phyloP scores from a whole-genome alignment of 768 basidiomycete genomes.

The Podaxis sp. region DNA sequence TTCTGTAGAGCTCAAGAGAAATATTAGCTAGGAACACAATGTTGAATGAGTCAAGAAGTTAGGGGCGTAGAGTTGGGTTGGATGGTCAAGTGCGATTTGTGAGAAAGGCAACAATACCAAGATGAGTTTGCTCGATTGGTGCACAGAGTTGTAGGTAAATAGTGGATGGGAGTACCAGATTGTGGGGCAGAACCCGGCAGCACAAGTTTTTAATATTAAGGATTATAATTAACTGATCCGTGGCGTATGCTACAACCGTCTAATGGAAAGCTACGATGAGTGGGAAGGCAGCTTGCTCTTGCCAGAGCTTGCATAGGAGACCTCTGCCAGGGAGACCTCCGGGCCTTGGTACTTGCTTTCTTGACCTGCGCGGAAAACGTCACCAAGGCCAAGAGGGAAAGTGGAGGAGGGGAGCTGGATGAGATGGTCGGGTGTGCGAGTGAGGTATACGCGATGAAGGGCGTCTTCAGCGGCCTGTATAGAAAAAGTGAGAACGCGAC shows the following conservation, averaged over 20 bases:
- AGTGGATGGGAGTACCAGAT: too few species aligned
- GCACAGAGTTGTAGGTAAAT: too few species aligned
- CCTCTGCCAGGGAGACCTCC: conserved; percentile 59
- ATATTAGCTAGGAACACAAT: too few species aligned
- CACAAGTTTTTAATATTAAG: neutral
- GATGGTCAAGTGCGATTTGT: too few species aligned
- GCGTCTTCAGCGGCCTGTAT: conserved; percentile 83
- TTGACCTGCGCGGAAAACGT: conserved; percentile 48
- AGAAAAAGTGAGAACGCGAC: neutral
- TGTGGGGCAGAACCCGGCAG: neutral
- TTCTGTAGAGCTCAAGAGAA: too few species aligned
- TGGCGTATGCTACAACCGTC: conserved; percentile 12
- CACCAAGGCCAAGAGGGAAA: conserved; percentile 56
- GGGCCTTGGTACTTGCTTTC: conserved; percentile 54
- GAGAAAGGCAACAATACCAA: too few species aligned
- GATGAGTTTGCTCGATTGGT: too few species aligned
- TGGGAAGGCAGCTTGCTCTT: conserved; percentile 35
- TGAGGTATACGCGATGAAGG: conserved; percentile 79
- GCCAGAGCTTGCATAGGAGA: conserved; percentile 69
- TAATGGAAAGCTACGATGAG: conserved; percentile 11
- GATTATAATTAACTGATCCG: conserved; percentile 10
- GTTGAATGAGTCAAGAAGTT: too few species aligned
- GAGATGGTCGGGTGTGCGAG: conserved; percentile 66
- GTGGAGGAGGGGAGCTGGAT: conserved; percentile 74
- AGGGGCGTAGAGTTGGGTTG: too few species aligned